These are phyloP conservation scores for Megacollybia marginata DNA, from an alignment of 768 basidiomycete species.

Conservation along the genomic window DNA sequence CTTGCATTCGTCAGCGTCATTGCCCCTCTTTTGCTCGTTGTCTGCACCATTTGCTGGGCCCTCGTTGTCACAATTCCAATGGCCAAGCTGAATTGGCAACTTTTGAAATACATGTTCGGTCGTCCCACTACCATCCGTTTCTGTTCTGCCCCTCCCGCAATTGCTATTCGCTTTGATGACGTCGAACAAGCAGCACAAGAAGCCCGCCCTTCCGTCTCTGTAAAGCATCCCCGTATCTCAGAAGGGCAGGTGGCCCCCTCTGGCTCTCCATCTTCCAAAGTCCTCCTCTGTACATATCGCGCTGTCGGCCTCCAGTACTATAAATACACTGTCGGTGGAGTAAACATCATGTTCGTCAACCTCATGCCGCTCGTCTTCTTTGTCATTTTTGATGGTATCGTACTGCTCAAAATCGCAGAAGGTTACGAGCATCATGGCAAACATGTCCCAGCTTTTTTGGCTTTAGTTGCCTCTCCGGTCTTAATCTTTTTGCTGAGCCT, in stretches of 20 bases:
- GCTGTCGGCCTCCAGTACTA: slow-evolving; percentile 89
- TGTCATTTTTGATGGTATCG: slow-evolving; percentile 88
- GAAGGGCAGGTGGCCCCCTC: slow-evolving; percentile 88
- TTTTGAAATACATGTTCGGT: slow-evolving; percentile 73
- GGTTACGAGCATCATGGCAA: slow-evolving; percentile 43
- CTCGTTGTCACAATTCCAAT: slow-evolving; percentile 94
- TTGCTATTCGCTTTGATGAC: slow-evolving; percentile 39
- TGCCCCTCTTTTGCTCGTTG: slow-evolving; percentile 81
- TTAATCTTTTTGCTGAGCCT: slow-evolving; percentile 82
- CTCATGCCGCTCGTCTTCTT: slow-evolving; percentile 91
- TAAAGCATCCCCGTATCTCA: slow-evolving; percentile 68
- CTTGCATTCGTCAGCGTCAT: slow-evolving; percentile 66
- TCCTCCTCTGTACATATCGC: slow-evolving; percentile 90
- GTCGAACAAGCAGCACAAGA: slow-evolving; percentile 15
- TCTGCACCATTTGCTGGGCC: slow-evolving; percentile 92
- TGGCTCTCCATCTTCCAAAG: slow-evolving; percentile 75
- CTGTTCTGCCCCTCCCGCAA: slow-evolving; percentile 75
- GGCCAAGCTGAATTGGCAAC: slow-evolving; percentile 96
- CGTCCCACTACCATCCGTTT: slow-evolving; percentile 86
- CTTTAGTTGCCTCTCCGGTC: slow-evolving; percentile 61
- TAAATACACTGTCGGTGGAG: slow-evolving; percentile 98
- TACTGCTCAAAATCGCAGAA: slow-evolving; percentile 70
- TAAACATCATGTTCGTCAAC: slow-evolving; percentile 98
- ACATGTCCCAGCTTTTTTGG: slow-evolving; percentile 58
- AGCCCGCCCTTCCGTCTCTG: slow-evolving; percentile 40